Evolutionary conservation across 2,329 filamentous ascomycete genomes (phyloP).

Genomic region (Aspergillus neotritici): DNA sequence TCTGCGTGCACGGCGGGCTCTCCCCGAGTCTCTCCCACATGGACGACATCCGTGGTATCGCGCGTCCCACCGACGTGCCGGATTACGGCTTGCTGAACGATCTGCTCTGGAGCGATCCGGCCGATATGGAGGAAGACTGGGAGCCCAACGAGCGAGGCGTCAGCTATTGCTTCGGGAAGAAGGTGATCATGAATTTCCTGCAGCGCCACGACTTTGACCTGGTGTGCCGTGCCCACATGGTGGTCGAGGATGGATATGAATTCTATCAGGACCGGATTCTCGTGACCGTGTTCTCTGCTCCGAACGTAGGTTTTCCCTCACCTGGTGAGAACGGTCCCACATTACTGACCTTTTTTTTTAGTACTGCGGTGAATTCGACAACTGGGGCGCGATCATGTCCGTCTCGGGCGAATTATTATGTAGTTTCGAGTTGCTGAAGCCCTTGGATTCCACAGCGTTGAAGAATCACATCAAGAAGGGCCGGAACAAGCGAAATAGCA

Average conservation of each 20-base stretch:
- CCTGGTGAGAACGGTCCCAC: neutral
- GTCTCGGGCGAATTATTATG: conserved; percentile 89
- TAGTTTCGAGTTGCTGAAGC: conserved; percentile 95
- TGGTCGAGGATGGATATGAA: conserved; percentile 97
- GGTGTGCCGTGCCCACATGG: conserved; percentile 97
- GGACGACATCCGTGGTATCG: conserved; percentile 97
- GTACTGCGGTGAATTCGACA: conserved; percentile 99
- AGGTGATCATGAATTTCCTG: conserved; percentile 94
- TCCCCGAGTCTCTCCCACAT: conserved; percentile 91
- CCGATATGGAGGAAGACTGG: conserved; percentile 97
- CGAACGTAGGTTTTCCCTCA: conserved; percentile 65
- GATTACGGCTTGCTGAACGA: conserved; percentile 96
- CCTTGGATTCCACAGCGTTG: conserved; percentile 86
- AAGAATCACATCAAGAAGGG: conserved; percentile 99
- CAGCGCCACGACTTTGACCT: conserved; percentile 94
- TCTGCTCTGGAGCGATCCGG: conserved; percentile 92
- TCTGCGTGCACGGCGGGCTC: conserved; percentile 91
- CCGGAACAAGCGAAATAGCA: conserved; percentile 85
- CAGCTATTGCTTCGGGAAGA: conserved; percentile 97
- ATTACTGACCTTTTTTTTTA: conserved; percentile 38
- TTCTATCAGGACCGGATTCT: conserved; percentile 95
- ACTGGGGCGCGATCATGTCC: conserved; percentile 98
- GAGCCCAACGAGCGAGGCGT: conserved; percentile 95
- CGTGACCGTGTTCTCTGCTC: conserved; percentile 95
- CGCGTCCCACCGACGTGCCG: conserved; percentile 90